Evolutionary conservation across 1,284 basidiomycete species (phyloP), one percentile per base, ranked within the genome.

Genomic region (Cronartium quercuum): DNA sequence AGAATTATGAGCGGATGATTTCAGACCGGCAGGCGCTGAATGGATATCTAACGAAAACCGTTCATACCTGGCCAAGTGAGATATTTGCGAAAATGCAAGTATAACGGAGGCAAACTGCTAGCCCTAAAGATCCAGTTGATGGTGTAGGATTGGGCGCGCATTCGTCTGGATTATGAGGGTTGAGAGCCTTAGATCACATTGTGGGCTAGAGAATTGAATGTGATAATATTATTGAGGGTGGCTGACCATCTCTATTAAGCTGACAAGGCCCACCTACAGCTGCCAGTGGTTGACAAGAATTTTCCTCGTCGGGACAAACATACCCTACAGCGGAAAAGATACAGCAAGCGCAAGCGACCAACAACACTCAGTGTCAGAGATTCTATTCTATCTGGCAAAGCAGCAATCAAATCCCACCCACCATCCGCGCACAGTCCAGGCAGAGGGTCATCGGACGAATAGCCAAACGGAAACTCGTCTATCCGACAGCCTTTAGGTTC

Each of bases 251-350:
- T 68, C 92, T 87, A 81, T 93, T 90, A 75, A 94, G 86, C 82
- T 94, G 91, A 82, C 92, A 94, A 13, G 85, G 79, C 76, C 86
- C 88, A 37, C 86, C 88, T 0, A 91, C 86, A 0, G 85, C 67
- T 5, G 90, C 83, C 57, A 89, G 79, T 12, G 82, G 78, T 79
- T 89, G 86, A 83, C 92, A 94, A 1, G 82, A 83, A 78, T 89
- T 88, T 77, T 87, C 87, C 82, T 93, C 91, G 79, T 94, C 91
- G 0, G 91, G 92, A 82, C 92, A 94, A 82, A 91, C 92, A 77
- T 85, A 79, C 34, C 86, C 88, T 21, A 79, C 78, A 2, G 82
- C 81, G 79, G 91, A n/a, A n/a, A n/a, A n/a, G n/a, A 13, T 4
- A 51, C 47, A 51, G 3, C 5, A 51, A 21, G 12, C 47, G 15